phyloP scores from a whole-genome alignment of 305 asterid species.

The Ilex paraguariensis region DNA sequence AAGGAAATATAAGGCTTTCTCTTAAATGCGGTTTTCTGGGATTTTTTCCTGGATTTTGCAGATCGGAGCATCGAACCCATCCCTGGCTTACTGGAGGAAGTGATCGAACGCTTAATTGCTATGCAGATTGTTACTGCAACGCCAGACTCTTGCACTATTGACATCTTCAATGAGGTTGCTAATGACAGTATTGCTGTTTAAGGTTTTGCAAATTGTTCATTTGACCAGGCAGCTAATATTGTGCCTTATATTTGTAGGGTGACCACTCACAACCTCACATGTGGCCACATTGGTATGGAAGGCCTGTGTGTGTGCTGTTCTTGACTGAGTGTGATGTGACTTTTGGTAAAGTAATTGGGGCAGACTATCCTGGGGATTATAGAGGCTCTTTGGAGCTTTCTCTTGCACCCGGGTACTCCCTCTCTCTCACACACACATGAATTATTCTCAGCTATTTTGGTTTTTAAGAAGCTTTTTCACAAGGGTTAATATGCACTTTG shows the following conservation, averaged over 20 bases:
- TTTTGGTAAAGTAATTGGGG: constrained; percentile 55
- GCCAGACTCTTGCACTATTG: constrained; percentile 77
- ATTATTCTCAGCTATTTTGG: too few relatives aligned
- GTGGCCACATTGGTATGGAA: constrained; percentile 77
- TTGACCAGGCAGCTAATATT: constrained; percentile 23
- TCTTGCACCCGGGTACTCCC: constrained; percentile 69
- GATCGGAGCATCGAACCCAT: constrained; percentile 68
- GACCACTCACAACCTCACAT: constrained; percentile 79
- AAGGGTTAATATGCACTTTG: too few relatives aligned
- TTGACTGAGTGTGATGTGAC: constrained; percentile 80
- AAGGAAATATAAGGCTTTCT: constrained; percentile 1
- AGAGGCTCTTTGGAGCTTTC: constrained; percentile 69
- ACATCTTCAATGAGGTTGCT: constrained; percentile 80
- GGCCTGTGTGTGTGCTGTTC: constrained; percentile 74
- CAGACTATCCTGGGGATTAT: constrained; percentile 67
- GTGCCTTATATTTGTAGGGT: constrained; percentile 45
- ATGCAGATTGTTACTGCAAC: constrained; percentile 48
- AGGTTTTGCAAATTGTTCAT: constrained; percentile 8
- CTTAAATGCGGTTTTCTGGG: constrained; percentile 10
- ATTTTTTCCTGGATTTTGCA: constrained; percentile 34
- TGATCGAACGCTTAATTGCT: constrained; percentile 47
- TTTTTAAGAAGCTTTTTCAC: too few relatives aligned
- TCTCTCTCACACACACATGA: constrained; percentile 1
- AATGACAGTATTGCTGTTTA: constrained; percentile 14
- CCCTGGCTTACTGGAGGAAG: constrained; percentile 62